Conservation (phyloP, 1,284 basidiomycete genomes). For the Papiliotrema laurentii region DNA sequence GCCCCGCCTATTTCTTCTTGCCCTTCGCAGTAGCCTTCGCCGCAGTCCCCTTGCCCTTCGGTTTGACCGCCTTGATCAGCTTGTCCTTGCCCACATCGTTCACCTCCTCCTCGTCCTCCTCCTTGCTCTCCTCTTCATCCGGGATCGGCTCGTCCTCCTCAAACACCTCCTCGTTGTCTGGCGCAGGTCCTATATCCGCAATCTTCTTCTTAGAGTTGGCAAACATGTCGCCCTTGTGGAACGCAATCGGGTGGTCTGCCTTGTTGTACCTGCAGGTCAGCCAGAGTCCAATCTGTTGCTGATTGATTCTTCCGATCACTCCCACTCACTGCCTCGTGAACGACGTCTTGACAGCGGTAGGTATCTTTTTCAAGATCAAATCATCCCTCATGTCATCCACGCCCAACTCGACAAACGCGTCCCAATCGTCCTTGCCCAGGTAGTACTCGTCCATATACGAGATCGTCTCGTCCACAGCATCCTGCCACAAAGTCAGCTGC, state of each 20-base stretch:
- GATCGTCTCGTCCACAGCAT: slow-evolving; percentile 76
- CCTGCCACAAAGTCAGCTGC: slow-evolving; percentile 49
- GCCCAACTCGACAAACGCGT: slow-evolving; percentile 87
- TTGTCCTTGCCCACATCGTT: slow-evolving; percentile 54
- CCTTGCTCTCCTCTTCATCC: slow-evolving; percentile 50
- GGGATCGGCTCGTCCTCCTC: slow-evolving; percentile 48
- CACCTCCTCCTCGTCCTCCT: slow-evolving; percentile 45
- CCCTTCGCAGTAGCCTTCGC: slow-evolving; percentile 21
- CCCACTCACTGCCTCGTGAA: slow-evolving; percentile 74
- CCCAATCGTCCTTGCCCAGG: slow-evolving; percentile 91
- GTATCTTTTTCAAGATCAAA: slow-evolving; percentile 73
- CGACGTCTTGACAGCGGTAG: slow-evolving; percentile 70
- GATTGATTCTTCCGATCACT: background rate
- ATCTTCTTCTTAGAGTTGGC: slow-evolving; percentile 70
- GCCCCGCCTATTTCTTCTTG: slow-evolving; percentile 15
- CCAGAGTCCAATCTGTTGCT: background rate
- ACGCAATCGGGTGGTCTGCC: slow-evolving; percentile 80
- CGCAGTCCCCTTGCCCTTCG: slow-evolving; percentile 27
- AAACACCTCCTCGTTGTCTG: slow-evolving; percentile 85
- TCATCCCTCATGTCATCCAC: slow-evolving; percentile 75
- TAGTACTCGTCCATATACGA: slow-evolving; percentile 90
- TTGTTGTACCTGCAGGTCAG: slow-evolving; percentile 66
- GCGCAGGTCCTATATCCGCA: slow-evolving; percentile 58
- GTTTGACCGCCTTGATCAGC: slow-evolving; percentile 54
- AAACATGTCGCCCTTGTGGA: slow-evolving; percentile 76